Evolutionary conservation across 805 yeast species (phyloP), one percentile per base, ranked within the genome.

Genomic region (Suhomyces kilbournensis): DNA sequence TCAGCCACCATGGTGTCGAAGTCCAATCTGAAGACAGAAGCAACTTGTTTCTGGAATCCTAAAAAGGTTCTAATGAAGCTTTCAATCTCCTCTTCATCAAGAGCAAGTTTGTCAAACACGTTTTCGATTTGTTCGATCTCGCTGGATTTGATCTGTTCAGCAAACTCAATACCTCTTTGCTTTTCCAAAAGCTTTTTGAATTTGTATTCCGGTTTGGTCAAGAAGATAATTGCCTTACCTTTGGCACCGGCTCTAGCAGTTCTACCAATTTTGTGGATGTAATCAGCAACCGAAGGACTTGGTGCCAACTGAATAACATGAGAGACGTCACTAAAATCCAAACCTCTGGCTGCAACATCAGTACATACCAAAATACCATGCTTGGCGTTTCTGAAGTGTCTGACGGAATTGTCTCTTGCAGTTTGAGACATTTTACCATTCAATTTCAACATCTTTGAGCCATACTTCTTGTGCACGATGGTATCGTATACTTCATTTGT

Each of bases 261-360:
- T 78, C 98, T 85, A 54, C 98, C 98, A 64, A 93, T 86, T 69
- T 96, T 86, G 72, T 93, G 98, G 53, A 91, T 83, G 66, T 92
- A 91, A 56, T 87, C 86, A n/a, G 92, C 82, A 22, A 83, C 70
- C 53, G 85, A 89, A 46, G 78, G 71, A 55, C 94, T 89, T n/a
- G 85, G 78, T 58, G 93, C 88, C 50, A 90, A 68, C 74, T 93
- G 97, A 60, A 88, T 74, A 49, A 93, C 97, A 65, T 90, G 89
- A 23, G 90, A 72, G 26, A 93, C 96, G 60, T 83, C 82, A 52
- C 92, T 94, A 79, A 93, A 89, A 74, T 93, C 97, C 86, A 93
- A 85, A 60, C 98, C 98, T 72, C 98, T 84, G 12, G 97, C 97
- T 55, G 92, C 96, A 53, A 93, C 97, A 70, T 91, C 96, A 6